Evolutionary conservation across 2,329 filamentous ascomycete species (phyloP), one percentile per base, ranked within the genome.

Genomic region (Fusarium temperatum): DNA sequence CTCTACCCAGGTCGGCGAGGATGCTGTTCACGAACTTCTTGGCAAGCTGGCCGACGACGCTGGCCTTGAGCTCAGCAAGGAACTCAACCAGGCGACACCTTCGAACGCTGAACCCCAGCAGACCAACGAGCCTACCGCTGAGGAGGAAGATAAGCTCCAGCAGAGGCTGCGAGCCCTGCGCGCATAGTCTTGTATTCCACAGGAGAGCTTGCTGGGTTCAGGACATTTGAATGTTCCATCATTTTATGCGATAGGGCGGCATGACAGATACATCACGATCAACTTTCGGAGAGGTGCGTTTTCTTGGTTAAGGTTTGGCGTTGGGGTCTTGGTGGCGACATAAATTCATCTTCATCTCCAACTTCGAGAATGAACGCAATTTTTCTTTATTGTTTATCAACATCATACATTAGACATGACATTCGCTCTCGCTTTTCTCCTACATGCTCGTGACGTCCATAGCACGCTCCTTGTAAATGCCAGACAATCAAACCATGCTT

Each of bases 31-130:
- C 82, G 91, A 94, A 75, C 84, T 97, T 71, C 92, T 97, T 83
- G 92, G 90, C 73, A 93, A 97, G 84, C 90, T 96, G 48, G 94
- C 94, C 72, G 95, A 97, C 81, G 94, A 97, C 82, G 94, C 93
- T 15, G 95, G 95, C 61, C 89, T 98, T 59, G 93, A 96, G 82
- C 86, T 97, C 70, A 90, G 90, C 75, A 89, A 92, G 80, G 93
- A 96, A 83, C 90, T 97, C 72, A 88, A 85, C 78, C 81, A 85
- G 65, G 87, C 88, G 6, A 87, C 86, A 45, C 86, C 89, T 28
- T 86, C 87, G 73, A 88, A 86, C 77, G 86, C 87, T 32, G 90
- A 92, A 53, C 89, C 92, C 22, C 85, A 87, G 79, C 84, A 88
- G 20, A 85, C 88, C 24, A 87, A 87, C 66, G 92, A 93, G 72